These are phyloP conservation scores for Aphanomyces stellatus DNA, from an alignment of 352 stramenopile species.

Conservation along the genomic window DNA sequence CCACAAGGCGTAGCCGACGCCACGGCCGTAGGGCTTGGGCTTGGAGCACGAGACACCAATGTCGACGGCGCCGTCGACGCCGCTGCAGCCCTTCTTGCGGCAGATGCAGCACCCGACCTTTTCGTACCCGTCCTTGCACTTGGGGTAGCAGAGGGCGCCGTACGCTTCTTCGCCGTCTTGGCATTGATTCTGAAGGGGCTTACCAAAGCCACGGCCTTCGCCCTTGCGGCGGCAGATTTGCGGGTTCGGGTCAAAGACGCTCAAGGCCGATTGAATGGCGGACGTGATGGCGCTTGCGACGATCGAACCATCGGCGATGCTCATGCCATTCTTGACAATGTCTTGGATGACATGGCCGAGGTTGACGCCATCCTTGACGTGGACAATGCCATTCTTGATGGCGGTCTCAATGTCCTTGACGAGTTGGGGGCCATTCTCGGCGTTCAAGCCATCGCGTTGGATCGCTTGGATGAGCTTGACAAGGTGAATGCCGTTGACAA, in stretches of 20 bases:
- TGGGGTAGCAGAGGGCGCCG: slow-evolving; percentile 10
- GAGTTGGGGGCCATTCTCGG: not conserved
- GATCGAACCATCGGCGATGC: not conserved
- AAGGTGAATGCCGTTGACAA: not conserved
- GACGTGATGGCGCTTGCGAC: not conserved
- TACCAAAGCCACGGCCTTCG: not conserved
- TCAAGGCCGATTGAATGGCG: not conserved
- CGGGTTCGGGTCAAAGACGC: not conserved
- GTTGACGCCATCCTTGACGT: slow-evolving; percentile 3
- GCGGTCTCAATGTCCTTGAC: not conserved
- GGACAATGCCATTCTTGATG: not conserved
- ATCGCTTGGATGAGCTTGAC: not conserved
- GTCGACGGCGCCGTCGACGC: no score
- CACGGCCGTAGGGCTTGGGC: no score
- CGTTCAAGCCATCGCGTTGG: not conserved
- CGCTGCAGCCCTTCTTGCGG: slow-evolving; percentile 16
- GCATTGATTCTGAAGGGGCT: not conserved
- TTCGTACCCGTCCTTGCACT: slow-evolving; percentile 15
- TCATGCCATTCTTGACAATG: not conserved
- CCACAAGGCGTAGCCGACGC: no score
- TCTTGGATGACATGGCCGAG: not conserved
- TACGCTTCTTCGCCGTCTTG: not conserved
- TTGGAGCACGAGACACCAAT: no score
- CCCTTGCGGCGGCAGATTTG: not conserved
- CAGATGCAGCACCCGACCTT: slow-evolving; percentile 12